A percentile compares a stretch with the other conserved stretches of the same genome.
Evolutionary conservation across 257 asterid genomes (phyloP).

Genomic region (Lycium barbarum): DNA sequence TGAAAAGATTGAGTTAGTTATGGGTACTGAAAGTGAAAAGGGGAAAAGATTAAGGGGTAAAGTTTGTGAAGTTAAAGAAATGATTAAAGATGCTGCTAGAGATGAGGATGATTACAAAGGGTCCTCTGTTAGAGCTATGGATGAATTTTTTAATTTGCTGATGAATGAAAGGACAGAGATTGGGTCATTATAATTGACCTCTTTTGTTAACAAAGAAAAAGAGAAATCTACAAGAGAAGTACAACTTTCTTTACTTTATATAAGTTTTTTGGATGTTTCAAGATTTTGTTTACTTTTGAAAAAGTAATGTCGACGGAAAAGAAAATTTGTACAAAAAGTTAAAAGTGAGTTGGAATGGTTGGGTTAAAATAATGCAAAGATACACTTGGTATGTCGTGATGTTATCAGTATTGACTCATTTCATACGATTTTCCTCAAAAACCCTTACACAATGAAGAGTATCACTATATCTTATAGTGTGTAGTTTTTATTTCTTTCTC

Average conservation of each 20-base stretch:
- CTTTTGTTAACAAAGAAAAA: no score
- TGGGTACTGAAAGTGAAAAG: conserved; percentile 43
- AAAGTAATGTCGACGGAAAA: neutral
- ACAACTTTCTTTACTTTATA: no score
- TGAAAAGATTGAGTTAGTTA: conserved; percentile 51
- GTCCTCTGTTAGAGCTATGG: conserved; percentile 55
- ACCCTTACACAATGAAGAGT: no score
- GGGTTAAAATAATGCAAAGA: neutral
- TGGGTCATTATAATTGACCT: no score
- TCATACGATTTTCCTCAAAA: no score
- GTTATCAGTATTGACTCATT: no score
- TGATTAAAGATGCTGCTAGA: conserved; percentile 39
- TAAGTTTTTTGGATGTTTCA: neutral
- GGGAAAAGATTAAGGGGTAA: conserved; percentile 46
- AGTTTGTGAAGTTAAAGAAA: conserved; percentile 40
- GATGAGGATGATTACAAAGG: conserved; percentile 47
- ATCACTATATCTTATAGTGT: no score
- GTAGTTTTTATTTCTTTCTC: no score
- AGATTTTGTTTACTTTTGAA: neutral
- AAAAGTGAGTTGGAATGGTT: neutral
- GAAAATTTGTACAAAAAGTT: neutral
- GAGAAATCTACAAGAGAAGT: no score
- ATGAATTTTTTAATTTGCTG: conserved; percentile 43
- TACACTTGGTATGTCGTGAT: no score
- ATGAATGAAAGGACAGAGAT: no score